Evolutionary conservation across 768 basidiomycete genomes (phyloP), one percentile per base, ranked within the genome.

Genomic region (Amanita pallidorosea): DNA sequence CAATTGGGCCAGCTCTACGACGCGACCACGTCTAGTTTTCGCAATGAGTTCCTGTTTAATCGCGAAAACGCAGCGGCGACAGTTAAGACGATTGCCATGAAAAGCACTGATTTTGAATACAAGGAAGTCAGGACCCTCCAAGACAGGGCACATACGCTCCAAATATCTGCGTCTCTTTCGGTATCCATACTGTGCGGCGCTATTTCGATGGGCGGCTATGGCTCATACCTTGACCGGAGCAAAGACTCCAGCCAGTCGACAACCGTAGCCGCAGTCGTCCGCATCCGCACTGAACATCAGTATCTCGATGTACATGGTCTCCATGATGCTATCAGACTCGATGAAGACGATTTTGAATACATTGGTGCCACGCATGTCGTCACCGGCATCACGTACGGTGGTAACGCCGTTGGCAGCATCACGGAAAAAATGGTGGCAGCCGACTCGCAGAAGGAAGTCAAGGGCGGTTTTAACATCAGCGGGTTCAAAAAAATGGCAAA

Each of bases 121-220:
- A 47, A 47, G 33, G 45, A 47, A 31, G 45, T 47, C 45, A 47
- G 33, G 33, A 47, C 34, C 35, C 45, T 47, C 20, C 33, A 47
- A 34, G 45, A 47, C 20, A 34, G 45, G 15, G 45, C 45, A 18
- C 7, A 47, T 22, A 35, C 31, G 9, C 45, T 47, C 4, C 27
- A 47, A 15, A 35, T 47, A 13, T 36, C 45, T n/a, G 18, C 31
- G 12, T 36, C 45, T 13, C 13, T 47, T 7, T 47, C 45, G 2
- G 33, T 35, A 34, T 47, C 45, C 33, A 47, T 47, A 4, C 33
- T 47, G 5, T 47, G n/a, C 20, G 45, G 45, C 12, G 18, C 45
- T 9, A 31, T 47, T 25, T 2, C 45, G 11, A 47, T 47, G 15
- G 22, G 45, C n/a, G 45, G 18, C 5, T 36, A 47, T 18, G 45